Evolutionary conservation across 257 asterid genomes (phyloP).

Genomic region (Solanum appendiculatum): DNA sequence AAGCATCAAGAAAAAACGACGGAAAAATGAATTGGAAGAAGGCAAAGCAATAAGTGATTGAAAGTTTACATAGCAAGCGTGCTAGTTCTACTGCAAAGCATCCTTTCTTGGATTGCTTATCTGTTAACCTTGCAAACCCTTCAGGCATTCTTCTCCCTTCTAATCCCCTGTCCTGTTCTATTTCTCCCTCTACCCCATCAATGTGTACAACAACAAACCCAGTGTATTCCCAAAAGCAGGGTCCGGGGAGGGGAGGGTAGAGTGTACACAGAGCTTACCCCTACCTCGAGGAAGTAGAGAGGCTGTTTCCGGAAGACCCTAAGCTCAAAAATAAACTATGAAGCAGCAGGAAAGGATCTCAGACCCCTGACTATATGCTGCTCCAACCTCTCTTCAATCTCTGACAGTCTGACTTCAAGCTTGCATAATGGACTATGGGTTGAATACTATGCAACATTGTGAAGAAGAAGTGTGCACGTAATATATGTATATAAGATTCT

Average conservation of each 20-base stretch:
- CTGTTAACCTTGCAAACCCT: background rate
- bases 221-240: background rate
- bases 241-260: background rate
- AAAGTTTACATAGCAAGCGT: background rate
- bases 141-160: background rate
- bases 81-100: background rate
- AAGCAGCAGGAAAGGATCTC: background rate
- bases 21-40: background rate
- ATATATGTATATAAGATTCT: background rate
- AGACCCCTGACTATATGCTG: background rate
- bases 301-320: background rate
- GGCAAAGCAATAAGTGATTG: background rate
- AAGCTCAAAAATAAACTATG: background rate
- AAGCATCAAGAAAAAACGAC: background rate
- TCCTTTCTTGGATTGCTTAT: background rate
- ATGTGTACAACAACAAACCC: background rate
- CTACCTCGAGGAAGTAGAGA: background rate
- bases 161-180: background rate
- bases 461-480: background rate
- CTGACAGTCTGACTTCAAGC: background rate
- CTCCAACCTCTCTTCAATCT: background rate
- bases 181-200: background rate
- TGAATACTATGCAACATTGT: background rate
- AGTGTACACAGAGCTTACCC: background rate
- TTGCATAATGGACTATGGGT: background rate